Evolutionary conservation across 352 stramenopile species (phyloP).

Genomic region (Detonula confervacea): DNA sequence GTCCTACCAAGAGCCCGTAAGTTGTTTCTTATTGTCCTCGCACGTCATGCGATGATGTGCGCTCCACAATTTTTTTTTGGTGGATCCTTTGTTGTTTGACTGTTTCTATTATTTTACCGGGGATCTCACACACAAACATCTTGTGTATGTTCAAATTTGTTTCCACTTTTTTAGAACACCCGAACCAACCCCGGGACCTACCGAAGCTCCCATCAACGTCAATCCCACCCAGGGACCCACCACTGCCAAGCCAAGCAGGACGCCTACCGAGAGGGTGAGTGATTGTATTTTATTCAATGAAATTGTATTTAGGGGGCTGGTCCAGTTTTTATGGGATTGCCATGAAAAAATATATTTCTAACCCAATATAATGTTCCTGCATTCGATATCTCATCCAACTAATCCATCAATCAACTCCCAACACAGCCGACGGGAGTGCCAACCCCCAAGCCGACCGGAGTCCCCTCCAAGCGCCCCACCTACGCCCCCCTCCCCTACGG

Average conservation of each 20-base stretch:
- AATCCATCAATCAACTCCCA: too few relatives aligned
- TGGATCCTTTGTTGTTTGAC: too few relatives aligned
- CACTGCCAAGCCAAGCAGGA: conserved; percentile 45
- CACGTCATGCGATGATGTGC: too few relatives aligned
- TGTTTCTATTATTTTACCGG: too few relatives aligned
- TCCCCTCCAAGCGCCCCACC: conserved; percentile 48
- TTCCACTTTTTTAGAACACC: conserved; percentile 14
- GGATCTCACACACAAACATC: too few relatives aligned
- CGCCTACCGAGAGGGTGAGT: conserved; percentile 37
- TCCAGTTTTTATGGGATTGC: too few relatives aligned
- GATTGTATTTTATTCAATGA: too few relatives aligned
- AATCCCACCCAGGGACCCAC: conserved; percentile 42
- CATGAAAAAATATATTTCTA: too few relatives aligned
- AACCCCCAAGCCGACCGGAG: conserved; percentile 34
- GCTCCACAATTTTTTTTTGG: too few relatives aligned
- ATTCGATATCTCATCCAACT: not conserved
- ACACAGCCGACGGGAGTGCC: not conserved
- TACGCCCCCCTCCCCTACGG: conserved; percentile 42
- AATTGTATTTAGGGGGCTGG: too few relatives aligned
- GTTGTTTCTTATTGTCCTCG: too few relatives aligned
- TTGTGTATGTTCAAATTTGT: too few relatives aligned
- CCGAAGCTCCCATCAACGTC: conserved; percentile 16
- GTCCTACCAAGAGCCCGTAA: conserved; percentile 18
- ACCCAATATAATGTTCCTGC: not conserved
- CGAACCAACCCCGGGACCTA: conserved; percentile 23